Evolutionary conservation across 257 asterid genomes (phyloP), one percentile per base, ranked within the genome.

Genomic region (Capsicum pubescens): DNA sequence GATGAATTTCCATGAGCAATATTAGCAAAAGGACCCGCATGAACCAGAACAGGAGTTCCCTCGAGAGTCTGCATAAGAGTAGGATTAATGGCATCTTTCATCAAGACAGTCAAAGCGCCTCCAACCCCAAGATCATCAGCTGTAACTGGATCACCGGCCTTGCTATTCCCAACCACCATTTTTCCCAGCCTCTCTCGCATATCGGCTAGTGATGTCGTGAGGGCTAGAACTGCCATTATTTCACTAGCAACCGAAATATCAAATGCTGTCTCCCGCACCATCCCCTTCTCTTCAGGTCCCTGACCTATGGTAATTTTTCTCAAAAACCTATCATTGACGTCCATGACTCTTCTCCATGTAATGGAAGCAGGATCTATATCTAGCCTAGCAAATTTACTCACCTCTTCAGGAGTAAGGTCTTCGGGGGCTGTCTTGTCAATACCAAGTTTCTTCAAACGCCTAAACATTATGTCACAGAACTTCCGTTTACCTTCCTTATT

Each of bases 291-390:
- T 87, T 97, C 99, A 8, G 99, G 99, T 39, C 98, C 99, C 89
- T 93, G 97, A 46, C 99, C 99, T 42, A 97, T 68, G 0, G 96
- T 87, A 21, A 97, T 97, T 87, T 93, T 93, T 90, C 99, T 93
- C 89, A 97, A 87, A 90, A 97, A 97, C 26, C 98, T 92, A 85
- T 97, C 99, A 55, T 97, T 97, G 19, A 97, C 97, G 82, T 95
- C 99, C 98, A 95, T 93, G 50, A 97, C 98, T 87, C 99, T 92
- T 86, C 98, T 93, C 99, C 99, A 97, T 44, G 98, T 97, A 83
- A 97, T 84, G 85, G 99, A 94, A 61, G 87, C 85, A 9, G 99
- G 99, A 83, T 97, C 95, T 21, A 97, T 88, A 83, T 97, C 99
- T 32, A 97, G 97, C 90, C 99, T 89, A 46, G 98, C 98, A 80